Evolutionary conservation across 2,329 filamentous ascomycete genomes (phyloP).

Genomic region (Zelopaecilomyces penicillatus): DNA sequence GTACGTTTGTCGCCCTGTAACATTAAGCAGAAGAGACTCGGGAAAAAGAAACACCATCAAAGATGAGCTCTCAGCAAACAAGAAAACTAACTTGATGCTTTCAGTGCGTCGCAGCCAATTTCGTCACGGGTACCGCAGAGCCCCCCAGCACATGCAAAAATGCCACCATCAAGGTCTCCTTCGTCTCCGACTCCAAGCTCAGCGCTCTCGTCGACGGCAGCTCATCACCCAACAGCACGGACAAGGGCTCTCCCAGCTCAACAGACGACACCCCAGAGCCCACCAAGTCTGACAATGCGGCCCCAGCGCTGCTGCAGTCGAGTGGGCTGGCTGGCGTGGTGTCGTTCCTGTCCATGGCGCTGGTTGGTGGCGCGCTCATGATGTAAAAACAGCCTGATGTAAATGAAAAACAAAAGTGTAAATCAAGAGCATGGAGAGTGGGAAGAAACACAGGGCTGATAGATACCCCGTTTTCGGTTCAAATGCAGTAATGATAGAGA

Average conservation of each 20-base stretch:
- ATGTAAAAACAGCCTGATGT: slow-evolving; percentile 11
- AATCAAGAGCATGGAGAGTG: slow-evolving; percentile 1
- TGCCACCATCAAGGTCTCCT: slow-evolving; percentile 23
- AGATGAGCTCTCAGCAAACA: too few relatives aligned
- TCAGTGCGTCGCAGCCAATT: slow-evolving; percentile 48
- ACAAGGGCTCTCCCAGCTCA: slow-evolving; percentile 6
- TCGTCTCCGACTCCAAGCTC: slow-evolving; percentile 25
- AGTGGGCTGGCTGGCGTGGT: slow-evolving; percentile 15
- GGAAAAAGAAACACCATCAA: too few relatives aligned
- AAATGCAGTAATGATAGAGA: too few relatives aligned
- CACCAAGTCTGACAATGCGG: slow-evolving; percentile 13
- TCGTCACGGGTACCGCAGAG: slow-evolving; percentile 35
- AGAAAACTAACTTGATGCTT: too few relatives aligned
- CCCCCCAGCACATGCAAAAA: slow-evolving; percentile 27
- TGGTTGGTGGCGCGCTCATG: slow-evolving; percentile 21
- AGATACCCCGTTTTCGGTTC: too few relatives aligned
- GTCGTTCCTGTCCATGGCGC: slow-evolving; percentile 19
- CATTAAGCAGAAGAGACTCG: too few relatives aligned
- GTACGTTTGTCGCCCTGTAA: slow-evolving; percentile 32
- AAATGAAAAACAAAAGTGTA: background rate
- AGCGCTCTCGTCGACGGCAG: slow-evolving; percentile 21
- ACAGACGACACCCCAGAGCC: slow-evolving; percentile 10
- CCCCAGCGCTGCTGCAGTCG: slow-evolving; percentile 15
- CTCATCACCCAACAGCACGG: slow-evolving; percentile 3
- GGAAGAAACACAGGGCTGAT: background rate